Evolutionary conservation across 306 rosid species (phyloP), one percentile per base, ranked within the genome.

Genomic region (Pueraria montana): DNA sequence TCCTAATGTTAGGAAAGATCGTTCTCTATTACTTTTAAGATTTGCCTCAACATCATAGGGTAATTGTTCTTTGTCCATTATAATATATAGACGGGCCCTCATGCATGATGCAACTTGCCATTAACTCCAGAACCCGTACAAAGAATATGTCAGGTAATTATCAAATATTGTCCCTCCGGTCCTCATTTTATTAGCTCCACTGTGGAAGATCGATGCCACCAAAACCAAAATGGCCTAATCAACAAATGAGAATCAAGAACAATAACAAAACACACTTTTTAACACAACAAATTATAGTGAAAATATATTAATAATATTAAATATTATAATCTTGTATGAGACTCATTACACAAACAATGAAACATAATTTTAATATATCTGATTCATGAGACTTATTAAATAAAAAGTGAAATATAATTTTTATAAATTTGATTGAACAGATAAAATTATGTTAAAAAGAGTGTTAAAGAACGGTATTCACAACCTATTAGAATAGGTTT

Each of bases 31-130:
- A 20, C 49, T 6, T 38, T 74, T 16, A 50, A 13, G 20, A 68
- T 24, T 67, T 66, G 56, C 43, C 56, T 56, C 27, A 82, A 75
- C 26, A 24, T 82, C 53, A 14, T 23, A 26, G 11, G 11, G 43
- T 9, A 72, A 62, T 26, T 24, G 63, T 53, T 30, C 36, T 38
- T 73, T 66, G 45, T 10, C 73, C 32, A 69, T 50, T 62, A 48
- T 82, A 68, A 48, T 82, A 68, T 45, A 66, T 34, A 65, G 4
- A 66, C 1, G 78, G 72, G 52, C 58, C 73, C 62, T 69, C 76
- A 62, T 56, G 72, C 53, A 75, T 76, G 72, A 42, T 76, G 77
- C 82, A 76, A 82, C 68, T 58, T 77, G 74, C 56, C 66, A 83
- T 59, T 52, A 55, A 18, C 26, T 74, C 46, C 62, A 81, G 32